These are phyloP conservation scores for Suillus clintonianus DNA, from an alignment of 768 basidiomycete species.

Conservation along the genomic window DNA sequence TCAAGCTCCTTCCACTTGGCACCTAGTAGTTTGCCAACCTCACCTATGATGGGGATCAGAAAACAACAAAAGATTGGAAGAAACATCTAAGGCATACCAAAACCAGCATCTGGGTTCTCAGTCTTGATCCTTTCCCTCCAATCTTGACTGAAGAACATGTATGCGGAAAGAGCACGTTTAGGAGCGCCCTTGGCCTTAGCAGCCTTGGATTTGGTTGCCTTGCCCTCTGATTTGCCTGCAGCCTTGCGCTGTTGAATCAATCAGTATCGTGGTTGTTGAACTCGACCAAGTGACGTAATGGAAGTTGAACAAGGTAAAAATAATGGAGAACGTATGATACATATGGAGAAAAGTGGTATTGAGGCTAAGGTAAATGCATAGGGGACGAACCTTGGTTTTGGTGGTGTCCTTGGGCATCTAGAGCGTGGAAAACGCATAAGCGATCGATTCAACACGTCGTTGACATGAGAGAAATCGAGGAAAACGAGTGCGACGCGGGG, in stretches of 20 bases:
- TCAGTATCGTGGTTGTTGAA: slow-evolving; percentile 15
- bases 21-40: slow-evolving; percentile 93
- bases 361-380: slow-evolving; percentile 9
- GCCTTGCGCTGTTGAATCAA: slow-evolving; percentile 61
- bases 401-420: slow-evolving; percentile 81
- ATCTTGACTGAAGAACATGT: slow-evolving; percentile 99
- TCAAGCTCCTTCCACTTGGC: slow-evolving; percentile 96
- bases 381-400: slow-evolving; percentile 63
- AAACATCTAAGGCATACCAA: slow-evolving; percentile 54
- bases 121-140: slow-evolving; percentile 94
- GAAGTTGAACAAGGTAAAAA: not conserved
- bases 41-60: slow-evolving; percentile 49
- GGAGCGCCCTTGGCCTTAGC: slow-evolving; percentile 69
- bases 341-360: slow-evolving; percentile 1
- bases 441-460: slow-evolving; percentile 41
- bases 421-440: slow-evolving; percentile 35
- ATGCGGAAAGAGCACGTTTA: slow-evolving; percentile 92
- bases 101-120: slow-evolving; percentile 93
- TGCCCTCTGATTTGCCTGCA: slow-evolving; percentile 64
- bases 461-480: slow-evolving; percentile 21
- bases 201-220: slow-evolving; percentile 61
- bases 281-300: not conserved
- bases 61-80: not conserved
- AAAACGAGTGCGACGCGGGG: slow-evolving; percentile 15
- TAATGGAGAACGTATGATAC: not conserved